Conservation (phyloP, 305 asterid genomes). For the Solanum hybrid region DNA sequence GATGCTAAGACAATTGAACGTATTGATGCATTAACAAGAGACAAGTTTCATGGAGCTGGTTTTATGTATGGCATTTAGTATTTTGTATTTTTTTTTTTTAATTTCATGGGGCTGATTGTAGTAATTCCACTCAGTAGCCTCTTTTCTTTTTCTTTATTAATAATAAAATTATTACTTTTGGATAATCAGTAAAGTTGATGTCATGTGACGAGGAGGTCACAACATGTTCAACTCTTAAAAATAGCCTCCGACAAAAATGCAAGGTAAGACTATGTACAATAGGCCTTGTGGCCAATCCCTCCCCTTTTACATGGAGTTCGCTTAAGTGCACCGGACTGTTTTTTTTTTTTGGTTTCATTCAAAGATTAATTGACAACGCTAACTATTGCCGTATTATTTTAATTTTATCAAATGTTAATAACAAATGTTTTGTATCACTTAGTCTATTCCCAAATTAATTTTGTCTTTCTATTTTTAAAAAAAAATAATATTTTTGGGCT, state of each 20-base stretch:
- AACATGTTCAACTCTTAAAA: too few species aligned
- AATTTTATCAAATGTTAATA: background rate
- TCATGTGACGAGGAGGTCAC: background rate
- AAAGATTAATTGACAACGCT: background rate
- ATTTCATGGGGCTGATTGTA: background rate
- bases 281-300: background rate
- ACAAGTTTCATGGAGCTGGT: slow-evolving; percentile 27
- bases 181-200: background rate
- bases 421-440: background rate
- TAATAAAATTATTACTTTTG: background rate
- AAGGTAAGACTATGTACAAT: background rate
- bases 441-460: background rate
- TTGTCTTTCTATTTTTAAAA: background rate
- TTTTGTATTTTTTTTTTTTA: background rate
- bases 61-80: slow-evolving; percentile 37
- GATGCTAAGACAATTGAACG: slow-evolving; percentile 24
- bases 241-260: background rate
- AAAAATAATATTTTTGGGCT: background rate
- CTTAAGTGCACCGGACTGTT: background rate
- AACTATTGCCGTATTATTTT: background rate
- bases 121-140: background rate
- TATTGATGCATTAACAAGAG: slow-evolving; percentile 32
- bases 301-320: background rate
- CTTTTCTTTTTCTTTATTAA: background rate
- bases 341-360: background rate